Evolutionary conservation across 345 rosid species (phyloP), one percentile per base, ranked within the genome.

Genomic region (Corymbia maculata): DNA sequence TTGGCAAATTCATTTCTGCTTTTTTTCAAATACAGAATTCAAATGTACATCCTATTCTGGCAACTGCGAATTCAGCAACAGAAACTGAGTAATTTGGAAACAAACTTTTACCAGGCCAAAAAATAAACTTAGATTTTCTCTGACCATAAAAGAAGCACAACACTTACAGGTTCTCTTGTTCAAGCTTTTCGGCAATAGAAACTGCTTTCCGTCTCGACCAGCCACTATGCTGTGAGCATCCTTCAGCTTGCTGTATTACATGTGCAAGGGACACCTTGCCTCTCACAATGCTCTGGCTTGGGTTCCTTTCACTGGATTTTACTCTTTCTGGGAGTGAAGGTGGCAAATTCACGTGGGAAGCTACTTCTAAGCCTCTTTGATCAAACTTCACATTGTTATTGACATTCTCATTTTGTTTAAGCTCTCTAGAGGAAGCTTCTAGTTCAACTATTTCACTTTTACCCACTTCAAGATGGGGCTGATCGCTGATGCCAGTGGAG

Each of bases 151-250:
- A 57, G 82, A 32, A 85, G 22, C 24, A 44, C 28, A 86, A 89
- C 88, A 93, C 99, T 66, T 92, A 98, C 99, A 98, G 91, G 88
- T 98, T 97, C 90, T 98, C 98, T 89, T 95, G 98, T 92, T 98
- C 99, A 82, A 98, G 98, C 93, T 94, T 98, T 86, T 98, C 97
- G 32, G 99, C 99, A 86, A 95, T 93, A 47, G 97, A 96, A 87
- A 98, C 92, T 52, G 98, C 97, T 94, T 94, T 98, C 36, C 92
- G 94, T 90, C 91, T 97, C n/a, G 99, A 94, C 99, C 98, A 96
- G 85, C 95, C 92, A 86, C 88, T 93, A 87, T 88, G 97, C 61
- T 95, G 95, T 13, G 92, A 82, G 89, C 96, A 93, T 87, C 96
- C 99, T 95, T 96, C 99, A 50, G 94, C 98, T 91, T 96, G 97